Evolutionary conservation across 352 stramenopile species (phyloP), one percentile per base, ranked within the genome.

Genomic region (Globisporangium camurandrum): DNA sequence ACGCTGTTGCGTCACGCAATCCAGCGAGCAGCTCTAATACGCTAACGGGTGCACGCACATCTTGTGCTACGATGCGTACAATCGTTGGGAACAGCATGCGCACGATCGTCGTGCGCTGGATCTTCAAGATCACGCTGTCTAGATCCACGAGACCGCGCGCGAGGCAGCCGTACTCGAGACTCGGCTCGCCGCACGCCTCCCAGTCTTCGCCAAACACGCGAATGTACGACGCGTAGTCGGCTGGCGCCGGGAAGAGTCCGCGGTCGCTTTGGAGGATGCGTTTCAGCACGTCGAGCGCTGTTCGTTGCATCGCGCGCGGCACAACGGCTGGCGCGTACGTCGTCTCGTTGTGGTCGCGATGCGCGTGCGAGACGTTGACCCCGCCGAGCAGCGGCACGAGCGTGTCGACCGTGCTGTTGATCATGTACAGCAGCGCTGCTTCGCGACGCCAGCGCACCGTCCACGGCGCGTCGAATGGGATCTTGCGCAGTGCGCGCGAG

Each of bases 341-440:
- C 8, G 31, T 56, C 56, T 84, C 66, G 3, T 48, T 53, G 1
- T 60, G 56, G 8, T 51, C 37, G 33, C 57, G 63, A 37, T 90
- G 75, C 16, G 75, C 69, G 43, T 86, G 66, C 6, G 75, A 86
- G 23, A 75, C 59, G 37, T 88, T 79, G 28, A 80, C 66, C 22
- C 73, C 71, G 6, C 78, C 78, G 2, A 90, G 57, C 57, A 84
- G 59, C 5, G 71, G 69, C 23, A 49, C 47, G n/a, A 75, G 52
- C 1, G 49, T 59, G 19, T 55, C 54, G 45, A 85, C 65, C 0
- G 69, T 64, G 10, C 27, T 19, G 34, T 75, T 73, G 40, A 86
- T 56, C 31, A 84, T 55, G 4, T 39, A 47, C 22, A 90, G 50
- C 23, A 79, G 45, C 36, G 54, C 36, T 4, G 30, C 39, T 52